Percentiles rank a stretch among this genome's conserved stretches.
Conservation (phyloP, 2,329 filamentous ascomycete species). For the Cladosporium colombiae region DNA sequence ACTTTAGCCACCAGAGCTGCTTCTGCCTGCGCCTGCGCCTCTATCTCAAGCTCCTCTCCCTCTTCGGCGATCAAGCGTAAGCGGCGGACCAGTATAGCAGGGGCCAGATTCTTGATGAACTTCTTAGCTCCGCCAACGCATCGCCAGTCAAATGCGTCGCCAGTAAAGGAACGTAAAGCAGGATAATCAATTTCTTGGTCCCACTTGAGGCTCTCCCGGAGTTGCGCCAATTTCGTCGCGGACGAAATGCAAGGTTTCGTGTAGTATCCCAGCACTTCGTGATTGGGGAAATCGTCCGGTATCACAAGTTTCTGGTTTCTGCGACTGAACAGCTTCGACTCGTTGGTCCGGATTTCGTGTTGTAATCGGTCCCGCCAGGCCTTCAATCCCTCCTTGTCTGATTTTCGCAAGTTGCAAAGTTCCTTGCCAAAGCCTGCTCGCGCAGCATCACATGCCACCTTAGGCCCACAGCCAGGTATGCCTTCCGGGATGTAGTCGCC, state of each 20-base stretch:
- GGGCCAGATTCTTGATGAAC: constrained; percentile 77
- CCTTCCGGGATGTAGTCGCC: constrained; percentile 92
- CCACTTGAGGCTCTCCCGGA: constrained; percentile 61
- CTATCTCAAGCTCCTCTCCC: constrained; percentile 20
- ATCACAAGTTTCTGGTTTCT: constrained; percentile 74
- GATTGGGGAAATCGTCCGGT: constrained; percentile 77
- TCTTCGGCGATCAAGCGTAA: constrained; percentile 43
- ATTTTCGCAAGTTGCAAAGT: constrained; percentile 65
- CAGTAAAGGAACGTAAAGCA: constrained; percentile 71
- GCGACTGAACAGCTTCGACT: constrained; percentile 74
- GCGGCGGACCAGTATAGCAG: constrained; percentile 68
- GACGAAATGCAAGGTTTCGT: constrained; percentile 81
- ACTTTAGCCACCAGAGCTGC: constrained; percentile 64
- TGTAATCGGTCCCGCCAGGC: constrained; percentile 72
- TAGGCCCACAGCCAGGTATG: constrained; percentile 82
- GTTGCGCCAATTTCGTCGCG: constrained; percentile 54
- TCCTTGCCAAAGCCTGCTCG: constrained; percentile 80
- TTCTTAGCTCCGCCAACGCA: constrained; percentile 78
- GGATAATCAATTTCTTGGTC: constrained; percentile 63
- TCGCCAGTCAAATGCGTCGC: constrained; percentile 84
- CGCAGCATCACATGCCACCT: constrained; percentile 86
- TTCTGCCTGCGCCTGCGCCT: constrained; percentile 50
- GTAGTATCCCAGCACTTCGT: constrained; percentile 80
- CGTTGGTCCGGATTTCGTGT: constrained; percentile 79
- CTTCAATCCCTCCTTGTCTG: constrained; percentile 60